phyloP scores from a whole-genome alignment of 495 filamentous ascomycete genomes.

The Trichoderma gamsii region DNA sequence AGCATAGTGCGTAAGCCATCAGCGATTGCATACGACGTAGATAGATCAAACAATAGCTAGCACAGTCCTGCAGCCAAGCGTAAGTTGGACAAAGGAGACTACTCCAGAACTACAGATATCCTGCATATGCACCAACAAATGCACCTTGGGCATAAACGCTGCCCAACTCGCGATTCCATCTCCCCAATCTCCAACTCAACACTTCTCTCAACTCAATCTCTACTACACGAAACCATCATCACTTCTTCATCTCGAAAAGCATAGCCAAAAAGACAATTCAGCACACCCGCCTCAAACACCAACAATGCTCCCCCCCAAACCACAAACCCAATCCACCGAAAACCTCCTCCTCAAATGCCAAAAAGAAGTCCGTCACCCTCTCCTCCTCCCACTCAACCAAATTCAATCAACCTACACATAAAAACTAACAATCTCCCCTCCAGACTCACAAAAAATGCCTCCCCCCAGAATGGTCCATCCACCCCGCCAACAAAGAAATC shows the following conservation, averaged over 20 bases:
- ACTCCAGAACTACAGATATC: too few species aligned
- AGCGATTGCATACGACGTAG: too few species aligned
- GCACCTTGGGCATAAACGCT: neutral
- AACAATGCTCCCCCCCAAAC: conserved; percentile 6
- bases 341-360: conserved; percentile 12
- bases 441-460: conserved; percentile 2
- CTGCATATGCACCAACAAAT: too few species aligned
- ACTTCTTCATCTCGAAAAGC: neutral
- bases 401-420: neutral
- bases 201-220: neutral
- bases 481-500: conserved; percentile 5
- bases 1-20: too few species aligned
- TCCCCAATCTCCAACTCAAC: too few species aligned
- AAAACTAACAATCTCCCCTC: neutral
- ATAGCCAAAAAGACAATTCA: neutral
- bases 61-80: too few species aligned
- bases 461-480: neutral
- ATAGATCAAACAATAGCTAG: too few species aligned
- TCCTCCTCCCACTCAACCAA: neutral
- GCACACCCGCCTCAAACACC: neutral
- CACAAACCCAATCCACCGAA: neutral
- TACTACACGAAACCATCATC: neutral
- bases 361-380: neutral
- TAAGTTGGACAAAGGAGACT: too few species aligned
- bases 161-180: neutral